phyloP scores from a whole-genome alignment of 768 basidiomycete species.

The Naganishia friedmannii region DNA sequence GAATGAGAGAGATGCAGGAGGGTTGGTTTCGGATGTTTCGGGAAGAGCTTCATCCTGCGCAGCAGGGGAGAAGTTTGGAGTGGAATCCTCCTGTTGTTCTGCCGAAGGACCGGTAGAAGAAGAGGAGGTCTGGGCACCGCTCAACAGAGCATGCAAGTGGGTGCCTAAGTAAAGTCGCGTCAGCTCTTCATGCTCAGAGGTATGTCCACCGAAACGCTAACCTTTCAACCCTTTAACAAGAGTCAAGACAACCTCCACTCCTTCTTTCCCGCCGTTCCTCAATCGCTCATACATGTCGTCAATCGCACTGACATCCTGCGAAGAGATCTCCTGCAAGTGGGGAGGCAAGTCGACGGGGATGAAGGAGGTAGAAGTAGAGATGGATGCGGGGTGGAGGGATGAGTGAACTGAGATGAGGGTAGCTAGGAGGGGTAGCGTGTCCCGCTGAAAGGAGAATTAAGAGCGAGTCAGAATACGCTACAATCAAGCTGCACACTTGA shows the following conservation, averaged over 20 bases:
- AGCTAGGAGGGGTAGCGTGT: constrained; percentile 23
- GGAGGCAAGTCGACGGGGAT: constrained; percentile 29
- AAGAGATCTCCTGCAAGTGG: constrained; percentile 27
- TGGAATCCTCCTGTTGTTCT: constrained; percentile 3
- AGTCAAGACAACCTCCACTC: constrained; percentile 8
- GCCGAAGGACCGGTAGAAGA: not conserved
- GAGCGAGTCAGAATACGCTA: not conserved
- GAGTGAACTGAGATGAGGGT: constrained; percentile 23
- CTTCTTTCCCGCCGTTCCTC: constrained; percentile 13
- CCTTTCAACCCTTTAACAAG: constrained; percentile 8
- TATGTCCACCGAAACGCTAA: not conserved
- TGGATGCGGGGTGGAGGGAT: constrained; percentile 21
- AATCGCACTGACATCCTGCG: constrained; percentile 16
- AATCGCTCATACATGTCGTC: constrained; percentile 28
- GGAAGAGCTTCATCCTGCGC: constrained; percentile 3
- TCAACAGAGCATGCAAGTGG: not conserved
- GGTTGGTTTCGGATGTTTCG: constrained; percentile 19
- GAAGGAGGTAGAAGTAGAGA: constrained; percentile 16
- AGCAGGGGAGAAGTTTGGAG: constrained; percentile 9
- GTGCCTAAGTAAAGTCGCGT: not conserved
- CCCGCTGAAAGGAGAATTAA: not conserved
- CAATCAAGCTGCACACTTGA: no score
- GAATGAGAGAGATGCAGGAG: constrained; percentile 13
- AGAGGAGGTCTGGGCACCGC: not conserved
- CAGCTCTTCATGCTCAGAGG: not conserved